These are phyloP conservation scores for Aspergillus fumigatiaffinis DNA, from an alignment of 2,329 filamentous ascomycete species.

Conservation along the genomic window DNA sequence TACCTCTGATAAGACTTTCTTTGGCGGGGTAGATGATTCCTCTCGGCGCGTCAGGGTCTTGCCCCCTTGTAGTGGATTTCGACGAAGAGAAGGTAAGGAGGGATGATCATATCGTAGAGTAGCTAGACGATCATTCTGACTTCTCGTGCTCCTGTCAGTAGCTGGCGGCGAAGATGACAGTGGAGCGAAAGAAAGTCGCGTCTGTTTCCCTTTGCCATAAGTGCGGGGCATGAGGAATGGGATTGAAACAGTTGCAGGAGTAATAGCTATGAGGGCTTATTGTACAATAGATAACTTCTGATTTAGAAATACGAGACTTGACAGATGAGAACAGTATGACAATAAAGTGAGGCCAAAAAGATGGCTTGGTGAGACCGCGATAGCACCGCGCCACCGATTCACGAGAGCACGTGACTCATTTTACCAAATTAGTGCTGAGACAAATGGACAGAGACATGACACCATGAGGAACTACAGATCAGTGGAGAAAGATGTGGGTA, in stretches of 20 bases:
- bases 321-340: not conserved
- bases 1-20: slow-evolving; percentile 2
- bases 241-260: not conserved
- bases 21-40: slow-evolving; percentile 6
- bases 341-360: not conserved
- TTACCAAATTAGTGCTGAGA: not conserved
- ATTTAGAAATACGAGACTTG: not conserved
- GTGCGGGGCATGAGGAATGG: slow-evolving; percentile 28
- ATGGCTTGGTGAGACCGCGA: slow-evolving; percentile 11
- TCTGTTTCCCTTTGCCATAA: slow-evolving; percentile 35
- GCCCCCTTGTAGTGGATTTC: slow-evolving; percentile 6
- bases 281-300: not conserved
- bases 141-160: slow-evolving; percentile 15
- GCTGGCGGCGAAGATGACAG: slow-evolving; percentile 25
- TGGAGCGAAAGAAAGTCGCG: slow-evolving; percentile 41
- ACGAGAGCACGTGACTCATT: slow-evolving; percentile 20
- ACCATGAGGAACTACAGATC: not conserved
- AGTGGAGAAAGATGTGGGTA: not conserved
- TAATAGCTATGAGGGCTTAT: not conserved
- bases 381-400: slow-evolving; percentile 14
- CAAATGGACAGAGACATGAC: not conserved
- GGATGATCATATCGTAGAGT: slow-evolving; percentile 33
- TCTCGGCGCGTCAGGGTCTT: slow-evolving; percentile 2
- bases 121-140: slow-evolving; percentile 26
- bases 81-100: slow-evolving; percentile 15